Conservation (phyloP, 202 grass and related monocot species). For the Panicum virgatum region DNA sequence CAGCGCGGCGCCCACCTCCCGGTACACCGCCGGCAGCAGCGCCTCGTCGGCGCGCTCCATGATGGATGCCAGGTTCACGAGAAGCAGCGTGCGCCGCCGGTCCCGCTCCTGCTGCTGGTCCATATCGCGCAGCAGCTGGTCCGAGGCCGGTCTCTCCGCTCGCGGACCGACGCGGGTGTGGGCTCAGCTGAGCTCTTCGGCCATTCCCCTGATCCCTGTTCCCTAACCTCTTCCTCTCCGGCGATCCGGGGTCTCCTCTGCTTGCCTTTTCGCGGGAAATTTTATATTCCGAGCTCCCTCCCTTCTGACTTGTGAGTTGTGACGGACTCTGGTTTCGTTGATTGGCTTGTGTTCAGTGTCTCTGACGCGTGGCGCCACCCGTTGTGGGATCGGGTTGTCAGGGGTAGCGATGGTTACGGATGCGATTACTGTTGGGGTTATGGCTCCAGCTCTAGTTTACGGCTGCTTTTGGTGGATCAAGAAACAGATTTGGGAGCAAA, state of each 20-base stretch:
- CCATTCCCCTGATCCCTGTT: neutral
- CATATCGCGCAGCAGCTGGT: neutral
- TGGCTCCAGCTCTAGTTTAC: neutral
- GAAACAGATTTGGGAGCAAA: neutral
- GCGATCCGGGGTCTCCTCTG: neutral
- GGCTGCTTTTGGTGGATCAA: neutral
- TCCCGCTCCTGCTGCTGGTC: constrained; percentile 29
- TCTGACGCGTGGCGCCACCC: neutral
- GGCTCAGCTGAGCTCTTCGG: neutral
- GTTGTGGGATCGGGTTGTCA: neutral
- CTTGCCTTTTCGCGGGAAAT: constrained; percentile 23
- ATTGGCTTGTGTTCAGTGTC: neutral
- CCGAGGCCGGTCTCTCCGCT: neutral
- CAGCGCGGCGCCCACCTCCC: constrained; percentile 73
- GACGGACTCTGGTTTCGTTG: neutral
- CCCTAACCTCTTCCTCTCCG: neutral
- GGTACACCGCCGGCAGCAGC: constrained; percentile 85
- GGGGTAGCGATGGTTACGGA: neutral
- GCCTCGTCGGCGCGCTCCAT: constrained; percentile 92
- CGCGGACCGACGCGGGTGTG: neutral
- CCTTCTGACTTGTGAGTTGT: no score
- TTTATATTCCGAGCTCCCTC: constrained; percentile 14
- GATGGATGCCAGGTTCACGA: constrained; percentile 86
- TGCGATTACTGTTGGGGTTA: neutral
- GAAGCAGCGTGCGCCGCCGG: constrained; percentile 68